Evolutionary conservation across 2,329 filamentous ascomycete species (phyloP).

Genomic region (Aspergillus alliaceus): DNA sequence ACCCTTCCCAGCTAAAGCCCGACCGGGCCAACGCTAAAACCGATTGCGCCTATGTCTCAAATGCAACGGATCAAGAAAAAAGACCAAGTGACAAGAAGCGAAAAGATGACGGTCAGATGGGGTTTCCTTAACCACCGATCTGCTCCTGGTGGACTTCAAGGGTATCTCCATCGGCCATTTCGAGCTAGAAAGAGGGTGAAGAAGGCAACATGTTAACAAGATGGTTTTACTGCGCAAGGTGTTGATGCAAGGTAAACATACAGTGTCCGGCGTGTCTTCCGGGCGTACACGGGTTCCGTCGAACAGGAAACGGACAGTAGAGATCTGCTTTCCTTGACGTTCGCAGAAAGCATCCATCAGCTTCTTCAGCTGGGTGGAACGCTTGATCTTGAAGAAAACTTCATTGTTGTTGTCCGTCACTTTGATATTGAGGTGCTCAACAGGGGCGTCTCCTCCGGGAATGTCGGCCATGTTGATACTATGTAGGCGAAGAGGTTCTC

Average conservation of each 20-base stretch:
- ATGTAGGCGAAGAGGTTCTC: neutral
- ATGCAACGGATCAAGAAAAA: slow-evolving; percentile 1
- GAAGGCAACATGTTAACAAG: neutral
- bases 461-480: slow-evolving; percentile 47
- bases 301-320: slow-evolving; percentile 89
- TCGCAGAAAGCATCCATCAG: slow-evolving; percentile 98
- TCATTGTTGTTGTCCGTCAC: slow-evolving; percentile 99
- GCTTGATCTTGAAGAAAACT: slow-evolving; percentile 99
- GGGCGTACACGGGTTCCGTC: slow-evolving; percentile 91
- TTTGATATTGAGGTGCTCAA: slow-evolving; percentile 97
- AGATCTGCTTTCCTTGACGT: slow-evolving; percentile 82
- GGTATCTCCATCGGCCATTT: slow-evolving; percentile 94
- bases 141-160: slow-evolving; percentile 98
- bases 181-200: slow-evolving; percentile 61
- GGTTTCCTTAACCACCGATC: slow-evolving; percentile 68
- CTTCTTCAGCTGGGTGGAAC: slow-evolving; percentile 92
- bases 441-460: slow-evolving; percentile 28
- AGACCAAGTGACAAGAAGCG: neutral
- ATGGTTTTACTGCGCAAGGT: neutral
- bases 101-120: neutral
- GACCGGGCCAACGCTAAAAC: slow-evolving; percentile 10
- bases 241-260: slow-evolving; percentile 49
- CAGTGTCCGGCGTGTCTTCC: slow-evolving; percentile 85
- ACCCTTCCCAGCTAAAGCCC: slow-evolving; percentile 2
- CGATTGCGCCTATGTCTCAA: slow-evolving; percentile 12